These are phyloP conservation scores for Aspergillus sp. DNA, from an alignment of 2,329 filamentous ascomycete genomes.

Conservation along the genomic window DNA sequence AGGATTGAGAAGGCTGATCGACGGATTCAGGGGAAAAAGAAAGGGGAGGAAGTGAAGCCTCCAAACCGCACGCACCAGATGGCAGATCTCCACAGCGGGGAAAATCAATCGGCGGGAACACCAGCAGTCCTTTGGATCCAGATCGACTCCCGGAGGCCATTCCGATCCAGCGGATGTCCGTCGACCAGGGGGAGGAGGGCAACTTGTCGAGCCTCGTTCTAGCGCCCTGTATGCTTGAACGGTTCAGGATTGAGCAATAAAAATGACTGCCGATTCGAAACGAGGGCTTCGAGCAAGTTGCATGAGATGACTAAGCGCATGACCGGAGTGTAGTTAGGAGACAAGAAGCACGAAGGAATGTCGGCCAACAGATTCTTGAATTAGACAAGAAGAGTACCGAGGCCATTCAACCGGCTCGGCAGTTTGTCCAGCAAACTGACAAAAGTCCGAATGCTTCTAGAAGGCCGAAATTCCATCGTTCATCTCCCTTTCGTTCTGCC, in stretches of 20 bases:
- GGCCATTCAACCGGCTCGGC: neutral
- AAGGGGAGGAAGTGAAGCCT: slow-evolving; percentile 9
- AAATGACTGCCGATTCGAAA: neutral
- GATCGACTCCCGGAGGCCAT: neutral
- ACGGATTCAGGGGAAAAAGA: slow-evolving; percentile 8
- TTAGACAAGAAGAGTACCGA: no score
- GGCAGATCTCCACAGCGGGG: slow-evolving; percentile 15
- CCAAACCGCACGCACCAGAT: neutral
- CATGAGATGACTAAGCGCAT: neutral
- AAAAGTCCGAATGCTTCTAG: neutral
- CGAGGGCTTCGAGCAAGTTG: no score
- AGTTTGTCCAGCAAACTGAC: neutral
- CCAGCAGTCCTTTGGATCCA: neutral
- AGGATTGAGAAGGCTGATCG: neutral
- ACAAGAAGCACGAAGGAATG: no score
- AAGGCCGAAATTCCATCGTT: neutral
- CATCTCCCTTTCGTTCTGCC: no score
- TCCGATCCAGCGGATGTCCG: neutral
- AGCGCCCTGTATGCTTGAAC: neutral
- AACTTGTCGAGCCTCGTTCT: neutral
- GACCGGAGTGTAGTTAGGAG: no score
- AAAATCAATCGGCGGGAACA: neutral
- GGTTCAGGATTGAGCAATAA: neutral
- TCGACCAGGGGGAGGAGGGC: neutral
- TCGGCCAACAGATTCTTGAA: no score